Base-by-base conservation (phyloP, 208 protist genomes). In the Leishmania gerbilli region DNA sequence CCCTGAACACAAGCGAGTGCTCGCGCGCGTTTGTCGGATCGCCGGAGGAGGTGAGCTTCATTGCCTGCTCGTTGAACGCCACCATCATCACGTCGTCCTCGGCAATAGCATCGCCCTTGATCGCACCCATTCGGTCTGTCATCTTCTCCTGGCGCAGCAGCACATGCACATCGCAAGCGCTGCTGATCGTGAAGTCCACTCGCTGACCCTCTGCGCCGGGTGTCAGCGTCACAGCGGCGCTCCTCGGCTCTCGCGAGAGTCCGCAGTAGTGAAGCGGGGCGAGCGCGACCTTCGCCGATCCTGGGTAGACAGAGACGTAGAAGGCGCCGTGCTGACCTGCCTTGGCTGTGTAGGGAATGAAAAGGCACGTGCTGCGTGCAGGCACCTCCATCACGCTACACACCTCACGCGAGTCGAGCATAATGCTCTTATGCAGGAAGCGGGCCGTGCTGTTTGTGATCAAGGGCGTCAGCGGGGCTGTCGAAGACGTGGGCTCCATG, bases 341-440 rank as follows among this genome's bases (percentile, higher is more conserved):
- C 77, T 90, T 89, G 79, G 94, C 87, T n/a, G 89, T 95, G 88
- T 96, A 95, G 37, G 94, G 94, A 37, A 97, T 84, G 56, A 97
- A 84, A 60, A 91, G 91, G 78, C 91, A 97, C 37, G 86, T 92
- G 27, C 85, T 79, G 79, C 67, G 93, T 21, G 92, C 75, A 0
- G 94, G 94, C 27, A 96, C 56, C 81, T 94, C 87, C 89, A 96
- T 92, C 75, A 93, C 37, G 27, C 79, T 88, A 76, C 92, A 97
- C 71, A 97, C 86, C 85, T 97, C 92, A 69, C 94, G 90, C 19
- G 94, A 91, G 81, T 97, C 92, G 31, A 97, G 87, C 91, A 97
- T 93, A 77, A 97, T 90, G 53, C 94, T 92, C 82, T 93, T 96
- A 71, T 97, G 91, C 40, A 97, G 74, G 81, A 96, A 97, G 8